phyloP scores from a whole-genome alignment of 345 rosid species.

The Orychophragmus violaceus region DNA sequence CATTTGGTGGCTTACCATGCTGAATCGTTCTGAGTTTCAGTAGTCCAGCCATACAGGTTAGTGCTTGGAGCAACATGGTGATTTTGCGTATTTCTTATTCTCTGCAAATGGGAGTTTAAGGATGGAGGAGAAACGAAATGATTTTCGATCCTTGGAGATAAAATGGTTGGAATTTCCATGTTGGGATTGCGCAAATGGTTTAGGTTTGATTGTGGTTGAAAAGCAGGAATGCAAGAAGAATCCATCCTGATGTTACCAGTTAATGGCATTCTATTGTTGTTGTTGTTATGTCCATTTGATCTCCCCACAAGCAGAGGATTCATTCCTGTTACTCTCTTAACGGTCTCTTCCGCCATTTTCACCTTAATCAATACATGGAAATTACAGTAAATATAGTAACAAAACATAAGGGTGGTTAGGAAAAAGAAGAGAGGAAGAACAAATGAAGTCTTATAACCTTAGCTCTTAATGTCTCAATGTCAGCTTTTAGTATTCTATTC shows the following conservation, averaged over 20 bases:
- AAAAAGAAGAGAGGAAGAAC: not conserved
- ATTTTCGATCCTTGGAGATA: constrained; percentile 22
- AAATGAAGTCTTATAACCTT: constrained; percentile 40
- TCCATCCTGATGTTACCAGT: constrained; percentile 24
- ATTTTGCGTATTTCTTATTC: no score
- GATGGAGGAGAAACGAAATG: constrained; percentile 16
- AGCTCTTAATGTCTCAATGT: constrained; percentile 84
- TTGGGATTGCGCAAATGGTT: no score
- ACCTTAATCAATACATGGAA: constrained; percentile 42
- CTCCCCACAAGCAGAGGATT: constrained; percentile 62
- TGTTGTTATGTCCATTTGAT: constrained; percentile 36
- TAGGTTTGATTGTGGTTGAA: constrained; percentile 28
- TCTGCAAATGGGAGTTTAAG: constrained; percentile 17
- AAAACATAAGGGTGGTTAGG: not conserved
- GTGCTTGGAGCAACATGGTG: constrained; percentile 16
- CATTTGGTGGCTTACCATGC: constrained; percentile 17
- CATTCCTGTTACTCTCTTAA: constrained; percentile 77
- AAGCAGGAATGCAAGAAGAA: constrained; percentile 22
- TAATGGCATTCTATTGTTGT: constrained; percentile 34
- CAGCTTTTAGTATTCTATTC: constrained; percentile 88
- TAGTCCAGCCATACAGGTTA: constrained; percentile 17
- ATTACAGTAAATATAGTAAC: not conserved
- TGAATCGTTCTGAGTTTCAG: constrained; percentile 19
- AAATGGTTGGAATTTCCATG: not conserved
- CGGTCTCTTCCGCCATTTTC: constrained; percentile 98